These are phyloP conservation scores for Penicillium fuscoglaucum DNA, from an alignment of 2,329 filamentous ascomycete genomes.

Conservation along the genomic window DNA sequence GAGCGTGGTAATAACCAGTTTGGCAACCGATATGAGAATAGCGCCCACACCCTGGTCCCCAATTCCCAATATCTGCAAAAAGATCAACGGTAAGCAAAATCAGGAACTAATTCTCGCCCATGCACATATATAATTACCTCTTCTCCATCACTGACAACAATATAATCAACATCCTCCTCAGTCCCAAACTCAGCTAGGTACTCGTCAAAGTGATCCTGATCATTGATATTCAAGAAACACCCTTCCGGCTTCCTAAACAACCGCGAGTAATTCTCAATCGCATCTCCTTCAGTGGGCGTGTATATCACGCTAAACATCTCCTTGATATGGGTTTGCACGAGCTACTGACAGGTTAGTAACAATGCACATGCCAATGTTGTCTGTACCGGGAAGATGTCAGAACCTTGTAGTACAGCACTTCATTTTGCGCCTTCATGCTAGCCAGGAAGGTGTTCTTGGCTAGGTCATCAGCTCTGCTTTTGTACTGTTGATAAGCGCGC, in stretches of 20 bases:
- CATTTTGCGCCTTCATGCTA: conserved; percentile 80
- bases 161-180: conserved; percentile 78
- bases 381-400: conserved; percentile 15
- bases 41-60: conserved; percentile 86
- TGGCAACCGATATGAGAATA: conserved; percentile 80
- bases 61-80: conserved; percentile 75
- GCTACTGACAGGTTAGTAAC: conserved; percentile 42
- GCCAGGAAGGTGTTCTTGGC: conserved; percentile 88
- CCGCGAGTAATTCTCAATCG: conserved; percentile 79
- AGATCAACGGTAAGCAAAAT: conserved; percentile 30
- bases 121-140: conserved; percentile 35
- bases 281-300: conserved; percentile 85
- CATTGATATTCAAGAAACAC: conserved; percentile 74
- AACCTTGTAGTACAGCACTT: conserved; percentile 76
- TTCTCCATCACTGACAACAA: conserved; percentile 75
- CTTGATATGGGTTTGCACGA: conserved; percentile 73
- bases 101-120: no score
- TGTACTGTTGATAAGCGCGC: conserved; percentile 80
- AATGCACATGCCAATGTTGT: background rate
- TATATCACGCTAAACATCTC: conserved; percentile 93
- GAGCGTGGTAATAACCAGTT: conserved; percentile 76
- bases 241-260: conserved; percentile 78
- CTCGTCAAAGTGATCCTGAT: conserved; percentile 64
- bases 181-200: conserved; percentile 68
- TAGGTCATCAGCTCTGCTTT: conserved; percentile 60